phyloP scores from a whole-genome alignment of 2,329 filamentous ascomycete species.

The Magnaporthiopsis incrustans region DNA sequence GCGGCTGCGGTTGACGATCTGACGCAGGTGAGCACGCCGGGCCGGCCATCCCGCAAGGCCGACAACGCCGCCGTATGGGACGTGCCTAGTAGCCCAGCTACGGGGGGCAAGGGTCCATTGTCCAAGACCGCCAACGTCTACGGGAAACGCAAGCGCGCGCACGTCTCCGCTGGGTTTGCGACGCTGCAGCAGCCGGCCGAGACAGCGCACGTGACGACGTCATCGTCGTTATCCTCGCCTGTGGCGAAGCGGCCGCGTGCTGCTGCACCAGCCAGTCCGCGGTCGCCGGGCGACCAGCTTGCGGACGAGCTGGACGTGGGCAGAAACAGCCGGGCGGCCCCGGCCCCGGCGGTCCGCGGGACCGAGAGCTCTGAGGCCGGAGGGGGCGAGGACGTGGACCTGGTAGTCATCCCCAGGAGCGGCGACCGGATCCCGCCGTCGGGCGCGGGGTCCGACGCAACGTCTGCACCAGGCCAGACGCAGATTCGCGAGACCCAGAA shows the following conservation, averaged over 20 bases:
- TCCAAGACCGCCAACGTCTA: constrained; percentile 3
- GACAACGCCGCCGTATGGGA: constrained; percentile 30
- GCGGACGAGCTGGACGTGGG: constrained; percentile 2
- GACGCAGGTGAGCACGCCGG: constrained; percentile 26
- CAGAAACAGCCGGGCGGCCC: constrained; percentile 7
- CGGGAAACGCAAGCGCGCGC: constrained; percentile 14
- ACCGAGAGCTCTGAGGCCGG: not conserved
- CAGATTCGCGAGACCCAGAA: constrained; percentile 12
- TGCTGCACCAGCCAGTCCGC: not conserved
- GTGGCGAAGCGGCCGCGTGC: not conserved
- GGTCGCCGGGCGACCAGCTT: constrained; percentile 6
- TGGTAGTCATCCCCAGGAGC: constrained; percentile 13
- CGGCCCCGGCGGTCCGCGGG: not conserved
- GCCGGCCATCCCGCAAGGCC: constrained; percentile 13
- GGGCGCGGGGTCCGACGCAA: not conserved
- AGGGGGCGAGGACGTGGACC: constrained; percentile 15
- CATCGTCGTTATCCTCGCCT: not conserved
- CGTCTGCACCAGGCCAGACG: constrained; percentile 5
- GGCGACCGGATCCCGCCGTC: constrained; percentile 8
- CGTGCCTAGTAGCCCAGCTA: constrained; percentile 32
- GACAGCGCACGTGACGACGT: not conserved
- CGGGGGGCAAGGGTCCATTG: not conserved
- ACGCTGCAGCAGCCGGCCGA: not conserved
- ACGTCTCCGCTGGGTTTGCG: not conserved
- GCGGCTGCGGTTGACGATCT: constrained; percentile 11